Conservation (phyloP, 2,329 filamentous ascomycete genomes). For the Fusarium praegraminearum region DNA sequence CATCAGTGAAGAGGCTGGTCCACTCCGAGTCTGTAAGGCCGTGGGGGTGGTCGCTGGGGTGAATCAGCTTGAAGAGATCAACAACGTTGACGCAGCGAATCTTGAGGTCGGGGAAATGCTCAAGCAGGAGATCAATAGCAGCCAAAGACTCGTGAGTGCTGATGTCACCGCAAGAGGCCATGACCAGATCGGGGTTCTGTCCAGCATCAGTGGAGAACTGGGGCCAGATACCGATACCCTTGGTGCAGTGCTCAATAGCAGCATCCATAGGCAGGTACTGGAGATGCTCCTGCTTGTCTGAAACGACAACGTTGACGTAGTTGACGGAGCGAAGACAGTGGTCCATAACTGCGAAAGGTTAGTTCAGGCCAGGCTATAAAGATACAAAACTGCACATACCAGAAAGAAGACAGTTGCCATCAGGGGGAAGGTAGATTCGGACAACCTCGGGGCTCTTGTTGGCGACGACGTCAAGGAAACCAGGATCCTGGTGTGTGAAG, state of each 20-base stretch:
- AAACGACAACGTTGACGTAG: slow-evolving; percentile 85
- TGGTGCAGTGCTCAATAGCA: slow-evolving; percentile 80
- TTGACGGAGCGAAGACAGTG: slow-evolving; percentile 80
- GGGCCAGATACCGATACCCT: slow-evolving; percentile 82
- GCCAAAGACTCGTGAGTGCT: slow-evolving; percentile 80
- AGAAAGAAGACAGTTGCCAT: slow-evolving; percentile 81
- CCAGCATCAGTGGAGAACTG: slow-evolving; percentile 79
- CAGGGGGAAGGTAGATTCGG: slow-evolving; percentile 83
- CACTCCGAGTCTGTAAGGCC: slow-evolving; percentile 76
- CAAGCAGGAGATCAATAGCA: slow-evolving; percentile 78
- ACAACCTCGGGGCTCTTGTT: slow-evolving; percentile 86
- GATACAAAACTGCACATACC: slow-evolving; percentile 43
- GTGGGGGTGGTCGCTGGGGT: slow-evolving; percentile 77
- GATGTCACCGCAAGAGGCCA: slow-evolving; percentile 81
- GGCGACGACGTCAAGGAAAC: slow-evolving; percentile 81
- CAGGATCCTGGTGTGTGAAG: slow-evolving; percentile 84
- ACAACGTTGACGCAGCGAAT: slow-evolving; percentile 85
- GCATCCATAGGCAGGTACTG: slow-evolving; percentile 81
- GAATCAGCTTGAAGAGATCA: slow-evolving; percentile 84
- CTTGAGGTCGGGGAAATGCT: slow-evolving; percentile 77
- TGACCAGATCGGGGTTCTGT: slow-evolving; percentile 77
- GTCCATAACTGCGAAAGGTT: slow-evolving; percentile 67
- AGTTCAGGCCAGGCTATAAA: slow-evolving; percentile 9
- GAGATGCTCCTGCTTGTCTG: slow-evolving; percentile 83
- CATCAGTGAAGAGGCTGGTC: slow-evolving; percentile 75